Evolutionary conservation across 306 rosid species (phyloP).

Genomic region (Citrullus colocynthis): DNA sequence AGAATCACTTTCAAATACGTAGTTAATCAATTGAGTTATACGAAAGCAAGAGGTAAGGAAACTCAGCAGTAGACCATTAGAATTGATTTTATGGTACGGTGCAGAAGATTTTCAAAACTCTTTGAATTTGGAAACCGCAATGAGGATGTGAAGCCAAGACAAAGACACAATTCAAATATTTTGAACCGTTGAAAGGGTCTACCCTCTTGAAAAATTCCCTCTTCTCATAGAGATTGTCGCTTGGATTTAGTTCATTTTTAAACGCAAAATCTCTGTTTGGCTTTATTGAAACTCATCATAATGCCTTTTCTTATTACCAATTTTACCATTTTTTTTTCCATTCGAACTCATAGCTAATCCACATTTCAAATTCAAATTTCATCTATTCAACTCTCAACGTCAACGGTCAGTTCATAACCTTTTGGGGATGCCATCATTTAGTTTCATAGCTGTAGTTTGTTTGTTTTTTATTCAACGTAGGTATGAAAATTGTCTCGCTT

Average conservation of each 20-base stretch:
- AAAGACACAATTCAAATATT: not conserved
- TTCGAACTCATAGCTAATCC: not conserved
- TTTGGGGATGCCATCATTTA: not conserved
- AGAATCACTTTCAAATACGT: too few relatives aligned
- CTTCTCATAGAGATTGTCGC: not conserved
- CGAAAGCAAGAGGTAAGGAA: too few relatives aligned
- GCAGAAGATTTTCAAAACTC: not conserved
- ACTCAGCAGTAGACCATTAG: too few relatives aligned
- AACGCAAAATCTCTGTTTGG: not conserved
- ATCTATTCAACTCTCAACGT: not conserved
- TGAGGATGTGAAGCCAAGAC: not conserved
- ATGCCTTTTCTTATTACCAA: not conserved
- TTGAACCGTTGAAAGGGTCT: constrained; percentile 6
- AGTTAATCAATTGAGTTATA: too few relatives aligned
- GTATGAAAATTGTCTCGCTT: too few relatives aligned
- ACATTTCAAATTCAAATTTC: not conserved
- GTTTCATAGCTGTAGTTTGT: not conserved
- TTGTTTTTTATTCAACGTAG: too few relatives aligned
- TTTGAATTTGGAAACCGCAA: not conserved
- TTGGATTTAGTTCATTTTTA: not conserved
- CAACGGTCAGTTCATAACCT: not conserved
- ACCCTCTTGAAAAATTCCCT: not conserved
- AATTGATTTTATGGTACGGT: too few relatives aligned
- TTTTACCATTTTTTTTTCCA: not conserved
- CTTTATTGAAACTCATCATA: not conserved